phyloP scores from a whole-genome alignment of 129 eudicot genomes.

The Gnaphalium uliginosum region DNA sequence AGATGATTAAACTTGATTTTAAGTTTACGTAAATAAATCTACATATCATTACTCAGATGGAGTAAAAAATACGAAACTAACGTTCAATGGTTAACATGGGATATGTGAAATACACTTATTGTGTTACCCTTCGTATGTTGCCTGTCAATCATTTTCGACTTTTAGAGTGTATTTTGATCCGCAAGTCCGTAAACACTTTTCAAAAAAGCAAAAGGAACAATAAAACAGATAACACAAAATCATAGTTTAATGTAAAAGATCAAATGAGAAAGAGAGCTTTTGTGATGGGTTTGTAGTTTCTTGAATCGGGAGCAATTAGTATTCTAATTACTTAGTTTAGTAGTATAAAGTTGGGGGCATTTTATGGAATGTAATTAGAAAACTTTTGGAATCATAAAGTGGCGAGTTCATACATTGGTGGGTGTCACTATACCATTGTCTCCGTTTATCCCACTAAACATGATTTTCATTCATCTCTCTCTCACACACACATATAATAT shows the following conservation, averaged over 20 bases:
- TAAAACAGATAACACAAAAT: neutral
- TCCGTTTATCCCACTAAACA: conserved; percentile 32
- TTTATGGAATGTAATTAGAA: conserved; percentile 18
- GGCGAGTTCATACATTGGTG: conserved; percentile 36
- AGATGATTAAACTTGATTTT: too few relatives aligned
- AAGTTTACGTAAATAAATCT: too few relatives aligned
- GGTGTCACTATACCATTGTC: conserved; percentile 33
- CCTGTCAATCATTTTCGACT: too few relatives aligned
- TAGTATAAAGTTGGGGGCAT: conserved; percentile 9
- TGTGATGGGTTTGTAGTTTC: conserved; percentile 31
- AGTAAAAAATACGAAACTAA: too few relatives aligned
- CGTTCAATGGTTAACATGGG: too few relatives aligned
- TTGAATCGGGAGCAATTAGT: conserved; percentile 33
- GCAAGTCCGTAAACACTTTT: neutral
- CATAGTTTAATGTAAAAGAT: conserved; percentile 22
- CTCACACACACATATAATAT: too few relatives aligned
- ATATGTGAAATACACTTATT: too few relatives aligned
- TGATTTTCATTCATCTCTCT: conserved; percentile 40
- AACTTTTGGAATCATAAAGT: conserved; percentile 24
- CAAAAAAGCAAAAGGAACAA: neutral
- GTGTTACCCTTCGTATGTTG: too few relatives aligned
- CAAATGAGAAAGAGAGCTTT: conserved; percentile 17
- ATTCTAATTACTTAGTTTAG: conserved; percentile 17
- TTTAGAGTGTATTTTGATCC: too few relatives aligned
- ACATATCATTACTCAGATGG: too few relatives aligned